Conservation (phyloP, 371 early-diverging fungal species). For the Rhizopus delemar region DNA sequence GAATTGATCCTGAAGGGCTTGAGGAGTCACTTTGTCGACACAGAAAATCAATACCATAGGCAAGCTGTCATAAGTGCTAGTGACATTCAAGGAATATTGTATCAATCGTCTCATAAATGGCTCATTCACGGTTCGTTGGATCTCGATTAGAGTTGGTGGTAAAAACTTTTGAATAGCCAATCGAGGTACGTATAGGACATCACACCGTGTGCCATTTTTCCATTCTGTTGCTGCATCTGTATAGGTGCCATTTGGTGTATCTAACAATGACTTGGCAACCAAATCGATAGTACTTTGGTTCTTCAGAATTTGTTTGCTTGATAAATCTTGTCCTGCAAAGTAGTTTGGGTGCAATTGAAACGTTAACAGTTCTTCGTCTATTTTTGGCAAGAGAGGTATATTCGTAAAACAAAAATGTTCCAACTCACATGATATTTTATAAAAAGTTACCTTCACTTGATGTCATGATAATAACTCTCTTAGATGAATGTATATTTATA, state of each 20-base stretch:
- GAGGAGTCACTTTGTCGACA: slow-evolving; percentile 4
- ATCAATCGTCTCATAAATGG: neutral
- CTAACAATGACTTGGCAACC: neutral
- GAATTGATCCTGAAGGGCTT: neutral
- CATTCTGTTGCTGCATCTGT: slow-evolving; percentile 1
- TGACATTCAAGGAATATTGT: neutral
- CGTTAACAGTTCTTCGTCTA: neutral
- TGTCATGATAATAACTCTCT: too few relatives aligned
- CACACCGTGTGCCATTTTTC: slow-evolving; percentile 9
- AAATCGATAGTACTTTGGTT: slow-evolving; percentile 23
- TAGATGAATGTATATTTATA: too few relatives aligned
- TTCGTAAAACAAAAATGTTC: too few relatives aligned
- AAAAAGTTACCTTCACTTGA: too few relatives aligned
- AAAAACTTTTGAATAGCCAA: neutral
- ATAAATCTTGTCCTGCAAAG: neutral
- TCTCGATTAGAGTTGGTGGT: slow-evolving; percentile 9
- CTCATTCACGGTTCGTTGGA: neutral
- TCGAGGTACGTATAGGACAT: slow-evolving; percentile 4
- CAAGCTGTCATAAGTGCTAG: neutral
- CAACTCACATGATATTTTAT: too few relatives aligned
- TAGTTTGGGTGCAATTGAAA: neutral
- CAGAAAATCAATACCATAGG: slow-evolving; percentile 5
- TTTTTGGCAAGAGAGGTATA: too few relatives aligned
- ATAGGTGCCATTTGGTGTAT: neutral
- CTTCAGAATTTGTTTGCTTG: neutral